These are phyloP conservation scores for Wickerhamomyces mucosus DNA, from an alignment of 805 yeast species.

Conservation along the genomic window DNA sequence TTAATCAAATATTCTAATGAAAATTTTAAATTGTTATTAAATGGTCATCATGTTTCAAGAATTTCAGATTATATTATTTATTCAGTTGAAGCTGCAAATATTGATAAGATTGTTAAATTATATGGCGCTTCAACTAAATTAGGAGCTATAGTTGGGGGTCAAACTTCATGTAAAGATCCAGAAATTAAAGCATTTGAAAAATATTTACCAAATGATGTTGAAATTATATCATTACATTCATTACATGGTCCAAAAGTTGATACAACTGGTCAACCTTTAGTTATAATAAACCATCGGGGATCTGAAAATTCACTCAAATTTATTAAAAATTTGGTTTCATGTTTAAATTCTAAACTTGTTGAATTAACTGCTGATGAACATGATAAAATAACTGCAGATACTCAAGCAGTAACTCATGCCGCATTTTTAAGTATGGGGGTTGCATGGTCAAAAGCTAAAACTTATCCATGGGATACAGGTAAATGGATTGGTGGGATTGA, in stretches of 20 bases:
- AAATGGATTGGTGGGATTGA: conserved; percentile 92
- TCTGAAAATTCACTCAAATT: conserved; percentile 39
- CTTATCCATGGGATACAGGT: conserved; percentile 86
- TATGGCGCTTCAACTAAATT: conserved; percentile 86
- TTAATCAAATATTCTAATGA: conserved; percentile 29
- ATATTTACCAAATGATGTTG: conserved; percentile 65
- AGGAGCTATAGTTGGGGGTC: conserved; percentile 95
- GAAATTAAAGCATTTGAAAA: conserved; percentile 82
- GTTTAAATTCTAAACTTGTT: conserved; percentile 72
- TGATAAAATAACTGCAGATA: conserved; percentile 93
- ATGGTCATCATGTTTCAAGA: conserved; percentile 82
- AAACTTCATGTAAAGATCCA: conserved; percentile 88
- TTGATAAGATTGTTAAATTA: conserved; percentile 54
- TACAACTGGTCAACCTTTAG: conserved; percentile 88
- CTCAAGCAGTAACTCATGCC: conserved; percentile 97
- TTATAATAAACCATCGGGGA: conserved; percentile 70
- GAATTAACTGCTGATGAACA: conserved; percentile 79
- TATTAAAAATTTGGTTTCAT: conserved; percentile 55
- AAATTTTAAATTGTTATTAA: conserved; percentile 47
- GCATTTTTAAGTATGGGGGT: conserved; percentile 95
- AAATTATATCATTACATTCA: conserved; percentile 82
- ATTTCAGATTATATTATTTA: conserved; percentile 75
- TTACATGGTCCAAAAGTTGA: conserved; percentile 90
- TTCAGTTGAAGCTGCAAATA: conserved; percentile 87
- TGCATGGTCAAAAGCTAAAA: conserved; percentile 79